A percentile compares a stretch with the other conserved stretches of the same genome.
Evolutionary conservation across 805 yeast genomes (phyloP).

Genomic region (Lipomyces oligophaga): DNA sequence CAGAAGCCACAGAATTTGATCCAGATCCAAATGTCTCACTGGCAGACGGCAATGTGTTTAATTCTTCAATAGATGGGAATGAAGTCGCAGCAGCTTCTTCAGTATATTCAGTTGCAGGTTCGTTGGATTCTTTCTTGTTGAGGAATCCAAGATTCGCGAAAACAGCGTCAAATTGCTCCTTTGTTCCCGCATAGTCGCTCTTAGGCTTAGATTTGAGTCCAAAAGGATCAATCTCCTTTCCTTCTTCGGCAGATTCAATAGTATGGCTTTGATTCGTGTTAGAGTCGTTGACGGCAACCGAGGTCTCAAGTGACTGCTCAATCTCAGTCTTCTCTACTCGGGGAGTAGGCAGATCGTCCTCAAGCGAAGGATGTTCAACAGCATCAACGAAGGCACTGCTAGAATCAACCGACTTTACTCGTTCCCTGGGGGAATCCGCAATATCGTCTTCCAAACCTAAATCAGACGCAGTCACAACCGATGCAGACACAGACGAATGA

Average conservation of each 20-base stretch:
- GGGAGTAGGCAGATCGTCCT: too few species aligned
- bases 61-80: slow-evolving; percentile 33
- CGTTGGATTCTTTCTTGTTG: slow-evolving; percentile 5
- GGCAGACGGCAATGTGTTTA: too few species aligned
- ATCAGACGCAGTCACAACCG: slow-evolving; percentile 27
- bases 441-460: slow-evolving; percentile 28
- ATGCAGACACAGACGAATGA: slow-evolving; percentile 26
- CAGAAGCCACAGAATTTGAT: too few species aligned
- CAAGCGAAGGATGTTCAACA: neutral
- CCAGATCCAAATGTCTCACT: too few species aligned
- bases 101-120: neutral
- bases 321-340: neutral
- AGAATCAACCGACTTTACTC: neutral
- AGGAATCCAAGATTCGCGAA: slow-evolving; percentile 19
- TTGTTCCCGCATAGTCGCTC: slow-evolving; percentile 21
- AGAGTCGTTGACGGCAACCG: neutral
- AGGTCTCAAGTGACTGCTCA: slow-evolving; percentile 2
- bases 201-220: slow-evolving; percentile 5
- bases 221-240: slow-evolving; percentile 13
- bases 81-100: slow-evolving; percentile 11
- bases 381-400: slow-evolving; percentile 9
- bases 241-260: slow-evolving; percentile 7
- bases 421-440: neutral
- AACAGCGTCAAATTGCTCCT: slow-evolving; percentile 26
- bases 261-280: neutral